These are phyloP conservation scores for Botrytis elliptica DNA, from an alignment of 2,329 filamentous ascomycete genomes.

Conservation along the genomic window DNA sequence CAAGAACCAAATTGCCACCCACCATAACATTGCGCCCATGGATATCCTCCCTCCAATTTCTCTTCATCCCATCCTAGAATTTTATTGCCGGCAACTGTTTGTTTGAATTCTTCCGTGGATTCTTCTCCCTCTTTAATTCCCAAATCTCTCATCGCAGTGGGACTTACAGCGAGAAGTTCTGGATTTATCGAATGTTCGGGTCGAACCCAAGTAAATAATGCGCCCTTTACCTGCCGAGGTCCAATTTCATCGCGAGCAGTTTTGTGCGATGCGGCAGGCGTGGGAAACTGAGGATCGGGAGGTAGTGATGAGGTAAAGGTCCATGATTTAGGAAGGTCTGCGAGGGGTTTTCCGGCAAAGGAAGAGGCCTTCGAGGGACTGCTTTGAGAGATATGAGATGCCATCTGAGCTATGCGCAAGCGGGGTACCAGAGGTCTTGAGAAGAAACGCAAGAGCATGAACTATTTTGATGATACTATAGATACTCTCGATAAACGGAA, in stretches of 20 bases:
- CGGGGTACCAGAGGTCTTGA: slow-evolving; percentile 34
- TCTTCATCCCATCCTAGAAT: slow-evolving; percentile 76
- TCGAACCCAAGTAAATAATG: slow-evolving; percentile 86
- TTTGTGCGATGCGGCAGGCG: slow-evolving; percentile 76
- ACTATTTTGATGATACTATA: slow-evolving; percentile 18
- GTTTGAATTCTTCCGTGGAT: slow-evolving; percentile 69
- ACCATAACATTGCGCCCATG: slow-evolving; percentile 98
- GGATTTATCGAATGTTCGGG: slow-evolving; percentile 71
- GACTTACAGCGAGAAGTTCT: slow-evolving; percentile 79
- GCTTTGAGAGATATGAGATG: slow-evolving; percentile 42
- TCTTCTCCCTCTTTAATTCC: slow-evolving; percentile 69
- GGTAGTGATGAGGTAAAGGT: slow-evolving; percentile 66
- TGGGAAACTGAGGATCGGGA: slow-evolving; percentile 74
- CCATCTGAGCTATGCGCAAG: slow-evolving; percentile 47
- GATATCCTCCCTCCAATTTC: slow-evolving; percentile 70
- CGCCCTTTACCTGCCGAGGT: slow-evolving; percentile 80
- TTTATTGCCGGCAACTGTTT: slow-evolving; percentile 78
- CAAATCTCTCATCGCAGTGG: slow-evolving; percentile 76
- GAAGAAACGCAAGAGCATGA: slow-evolving; percentile 36
- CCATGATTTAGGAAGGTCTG: slow-evolving; percentile 64
- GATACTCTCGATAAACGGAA: not conserved
- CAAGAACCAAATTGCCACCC: slow-evolving; percentile 80
- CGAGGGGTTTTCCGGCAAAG: slow-evolving; percentile 41
- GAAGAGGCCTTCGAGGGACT: slow-evolving; percentile 20
- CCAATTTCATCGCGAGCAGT: slow-evolving; percentile 74